Evolutionary conservation across 495 filamentous ascomycete species (phyloP).

Genomic region (Baudoinia panamericana): DNA sequence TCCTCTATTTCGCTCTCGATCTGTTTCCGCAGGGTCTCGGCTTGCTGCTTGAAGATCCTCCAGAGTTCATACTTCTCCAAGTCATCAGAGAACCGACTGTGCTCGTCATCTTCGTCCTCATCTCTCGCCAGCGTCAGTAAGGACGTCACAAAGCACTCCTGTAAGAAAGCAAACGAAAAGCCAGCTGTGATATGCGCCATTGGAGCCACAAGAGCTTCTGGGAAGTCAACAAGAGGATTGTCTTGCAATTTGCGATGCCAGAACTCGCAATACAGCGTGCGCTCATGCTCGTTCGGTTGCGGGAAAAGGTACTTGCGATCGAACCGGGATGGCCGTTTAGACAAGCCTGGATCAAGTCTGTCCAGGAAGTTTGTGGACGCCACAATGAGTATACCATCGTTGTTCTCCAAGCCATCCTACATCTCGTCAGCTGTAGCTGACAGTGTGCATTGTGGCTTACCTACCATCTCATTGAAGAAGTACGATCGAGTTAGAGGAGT

Average conservation of each 20-base stretch:
- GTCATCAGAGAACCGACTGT: not conserved
- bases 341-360: constrained; percentile 27
- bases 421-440: constrained; percentile 23
- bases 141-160: constrained; percentile 23
- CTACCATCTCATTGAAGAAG: constrained; percentile 48
- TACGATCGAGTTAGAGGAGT: constrained; percentile 42
- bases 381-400: constrained; percentile 30
- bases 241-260: constrained; percentile 24
- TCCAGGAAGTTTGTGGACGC: constrained; percentile 30
- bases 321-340: constrained; percentile 30
- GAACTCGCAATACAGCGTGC: constrained; percentile 26
- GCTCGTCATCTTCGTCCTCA: constrained; percentile 9
- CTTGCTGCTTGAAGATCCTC: constrained; percentile 26
- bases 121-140: constrained; percentile 18
- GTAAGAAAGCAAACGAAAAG: constrained; percentile 23
- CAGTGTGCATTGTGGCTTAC: not conserved
- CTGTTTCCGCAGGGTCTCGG: constrained; percentile 24
- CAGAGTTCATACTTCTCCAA: constrained; percentile 27
- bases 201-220: constrained; percentile 13
- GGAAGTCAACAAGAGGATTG: constrained; percentile 18
- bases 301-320: constrained; percentile 31
- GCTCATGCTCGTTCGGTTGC: constrained; percentile 23
- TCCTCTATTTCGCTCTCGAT: constrained; percentile 13
- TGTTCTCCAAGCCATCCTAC: constrained; percentile 44
- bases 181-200: constrained; percentile 19